phyloP scores from a whole-genome alignment of 257 asterid species.

The Orobanche coerulescens region DNA sequence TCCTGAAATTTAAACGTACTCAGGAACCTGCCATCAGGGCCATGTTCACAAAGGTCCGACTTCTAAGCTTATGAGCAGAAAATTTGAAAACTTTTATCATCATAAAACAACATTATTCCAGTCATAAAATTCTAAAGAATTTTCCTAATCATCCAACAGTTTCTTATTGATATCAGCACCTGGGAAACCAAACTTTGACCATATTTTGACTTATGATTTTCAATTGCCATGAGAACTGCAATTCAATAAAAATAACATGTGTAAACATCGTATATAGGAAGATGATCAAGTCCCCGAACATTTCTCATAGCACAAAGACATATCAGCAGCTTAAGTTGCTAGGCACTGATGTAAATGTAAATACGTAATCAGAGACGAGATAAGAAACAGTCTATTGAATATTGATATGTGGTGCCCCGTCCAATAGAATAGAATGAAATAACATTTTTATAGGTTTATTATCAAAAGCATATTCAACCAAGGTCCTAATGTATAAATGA shows the following conservation, averaged over 20 bases:
- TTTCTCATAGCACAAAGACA: too few species aligned
- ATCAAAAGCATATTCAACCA: not conserved
- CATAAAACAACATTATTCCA: slow-evolving; percentile 18
- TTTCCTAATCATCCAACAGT: slow-evolving; percentile 20
- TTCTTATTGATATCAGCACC: too few species aligned
- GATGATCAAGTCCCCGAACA: too few species aligned
- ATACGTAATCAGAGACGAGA: too few species aligned
- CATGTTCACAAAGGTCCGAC: slow-evolving; percentile 16
- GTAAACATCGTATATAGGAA: too few species aligned
- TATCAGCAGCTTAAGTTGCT: too few species aligned
- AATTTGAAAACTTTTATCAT: slow-evolving; percentile 12
- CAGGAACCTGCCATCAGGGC: not conserved
- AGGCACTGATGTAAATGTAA: too few species aligned
- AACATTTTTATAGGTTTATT: not conserved
- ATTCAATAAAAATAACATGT: not conserved
- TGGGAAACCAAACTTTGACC: slow-evolving; percentile 18
- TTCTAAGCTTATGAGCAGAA: slow-evolving; percentile 18
- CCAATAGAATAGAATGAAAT: not conserved
- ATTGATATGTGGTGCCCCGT: too few species aligned
- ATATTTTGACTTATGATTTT: slow-evolving; percentile 18
- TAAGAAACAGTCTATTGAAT: too few species aligned
- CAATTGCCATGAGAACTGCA: slow-evolving; percentile 2
- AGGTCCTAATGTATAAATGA: not conserved
- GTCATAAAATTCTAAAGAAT: slow-evolving; percentile 16
- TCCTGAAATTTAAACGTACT: not conserved